Evolutionary conservation across 2,329 filamentous ascomycete species (phyloP), one percentile per base, ranked within the genome.

Genomic region (Orbilia brochopaga): DNA sequence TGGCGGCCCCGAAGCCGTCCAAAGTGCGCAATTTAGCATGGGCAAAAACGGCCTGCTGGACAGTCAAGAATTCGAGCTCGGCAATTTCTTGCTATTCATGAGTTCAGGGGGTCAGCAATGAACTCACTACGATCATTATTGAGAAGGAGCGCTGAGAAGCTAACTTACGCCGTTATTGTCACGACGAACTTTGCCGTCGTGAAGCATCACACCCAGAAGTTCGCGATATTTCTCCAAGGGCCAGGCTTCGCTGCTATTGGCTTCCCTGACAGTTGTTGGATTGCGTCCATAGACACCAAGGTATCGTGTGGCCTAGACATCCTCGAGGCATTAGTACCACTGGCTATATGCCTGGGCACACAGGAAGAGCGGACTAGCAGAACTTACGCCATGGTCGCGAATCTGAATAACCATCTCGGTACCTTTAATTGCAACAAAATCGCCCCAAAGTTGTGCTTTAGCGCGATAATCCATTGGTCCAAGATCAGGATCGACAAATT

Each of bases 381-480:
- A 54, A 52, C 62, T 7, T 59, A 66, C 62, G 0, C 62, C 62
- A 30, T 24, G 30, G 6, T 30, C 53, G n/a, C 30, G n/a, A n/a
- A 61, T 30, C 19, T 53, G 35, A 1, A 35, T 30, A 11, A 32
- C 17, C 3, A 62, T 23, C 17, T 23, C 30, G 7, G 19, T 32
- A 6, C 23, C 42, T 10, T 42, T 60, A 13, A 60, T 11, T 15
- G 63, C 56, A 15, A 44, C 52, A 21, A 51, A 62, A 0, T 44
- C 10, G 11, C 57, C 64, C 57, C 56, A 69, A 53, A 44, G 37
- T 4, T 52, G 24, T 32, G 44, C 24, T 15, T 32, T 69, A 4
- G 57, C 32, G 32, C 57, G 17, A 50, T 52, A 69, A 24, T 69
- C 64, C 24, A 69, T 60, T 2, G 4, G 42, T 53, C 64, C 64